Evolutionary conservation across 2,329 filamentous ascomycete species (phyloP).

Genomic region (Elsinoe necatrix): DNA sequence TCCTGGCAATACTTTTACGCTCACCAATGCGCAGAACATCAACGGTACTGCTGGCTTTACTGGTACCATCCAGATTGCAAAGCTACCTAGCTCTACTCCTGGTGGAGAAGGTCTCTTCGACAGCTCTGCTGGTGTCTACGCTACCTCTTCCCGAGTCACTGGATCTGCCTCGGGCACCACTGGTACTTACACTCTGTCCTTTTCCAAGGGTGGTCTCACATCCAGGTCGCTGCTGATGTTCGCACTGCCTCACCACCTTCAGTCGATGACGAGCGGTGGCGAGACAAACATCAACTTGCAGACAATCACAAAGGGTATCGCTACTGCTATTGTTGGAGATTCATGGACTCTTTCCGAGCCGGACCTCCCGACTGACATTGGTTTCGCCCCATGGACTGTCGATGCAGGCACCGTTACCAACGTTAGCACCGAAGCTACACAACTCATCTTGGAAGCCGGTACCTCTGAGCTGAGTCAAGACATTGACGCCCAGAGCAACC

Average conservation of each 20-base stretch:
- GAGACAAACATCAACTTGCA: constrained; percentile 52
- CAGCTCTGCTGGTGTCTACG: constrained; percentile 64
- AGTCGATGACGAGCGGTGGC: constrained; percentile 57
- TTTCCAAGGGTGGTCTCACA: constrained; percentile 59
- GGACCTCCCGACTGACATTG: constrained; percentile 63
- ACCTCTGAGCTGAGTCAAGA: constrained; percentile 63
- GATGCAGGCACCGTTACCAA: constrained; percentile 30
- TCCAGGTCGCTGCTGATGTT: constrained; percentile 66
- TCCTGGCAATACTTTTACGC: constrained; percentile 51
- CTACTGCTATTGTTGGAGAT: constrained; percentile 62
- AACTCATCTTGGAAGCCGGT: constrained; percentile 50
- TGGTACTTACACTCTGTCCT: constrained; percentile 67
- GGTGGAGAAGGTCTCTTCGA: constrained; percentile 64
- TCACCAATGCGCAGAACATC: constrained; percentile 58
- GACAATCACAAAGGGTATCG: constrained; percentile 78
- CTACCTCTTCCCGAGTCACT: constrained; percentile 54
- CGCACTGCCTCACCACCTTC: constrained; percentile 75
- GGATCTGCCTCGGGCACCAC: constrained; percentile 51
- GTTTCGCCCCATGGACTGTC: constrained; percentile 70
- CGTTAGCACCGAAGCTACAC: constrained; percentile 38
- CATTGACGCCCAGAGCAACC: constrained; percentile 62
- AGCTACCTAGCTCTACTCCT: constrained; percentile 48
- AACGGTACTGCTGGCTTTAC: constrained; percentile 60
- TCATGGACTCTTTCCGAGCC: constrained; percentile 71
- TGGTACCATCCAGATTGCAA: constrained; percentile 75